Base-by-base conservation (phyloP, 1,284 basidiomycete species). In the Schizophyllum commune region DNA sequence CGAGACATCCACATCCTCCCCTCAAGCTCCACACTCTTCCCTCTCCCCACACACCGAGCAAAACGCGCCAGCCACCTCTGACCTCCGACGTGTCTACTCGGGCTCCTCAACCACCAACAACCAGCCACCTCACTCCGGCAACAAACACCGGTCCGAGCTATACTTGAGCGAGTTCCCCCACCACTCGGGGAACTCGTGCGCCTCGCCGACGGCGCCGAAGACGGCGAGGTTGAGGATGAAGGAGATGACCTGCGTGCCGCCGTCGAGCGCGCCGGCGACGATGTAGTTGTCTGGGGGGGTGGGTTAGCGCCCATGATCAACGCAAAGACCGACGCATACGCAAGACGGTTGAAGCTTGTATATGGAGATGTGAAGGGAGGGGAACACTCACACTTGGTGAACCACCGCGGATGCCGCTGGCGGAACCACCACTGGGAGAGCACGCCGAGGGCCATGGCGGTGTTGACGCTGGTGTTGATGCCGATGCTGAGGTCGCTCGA, bases 331-430 rank as follows among this genome's bases (percentile, higher is more conserved):
- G n/a, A n/a, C n/a, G n/a, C n/a, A n/a, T n/a, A n/a, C n/a, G n/a
- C n/a, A 32, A 51, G 54, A 63, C 62, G 59, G n/a, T n/a, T n/a
- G n/a, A n/a, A n/a, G n/a, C n/a, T n/a, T n/a, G n/a, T n/a, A n/a
- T n/a, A n/a, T n/a, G n/a, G n/a, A n/a, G n/a, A n/a, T 71, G 33
- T 81, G 64, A n/a, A 82, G 66, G 62, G 79, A 82, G 61, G 81
- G 80, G 62, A 21, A 4, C 13, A 55, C 53, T 21, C 27, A 55
- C 81, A 79, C 57, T 65, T 65, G 53, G 63, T 62, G 60, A 65
- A 65, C 61, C 63, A 64, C 33, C 63, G 61, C 27, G 65, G 61
- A 55, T 64, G 61, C 34, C 55, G 61, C 19, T 21, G 55, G 57
- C 65, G 65, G 34, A 66, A 54, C 62, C 58, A 66, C 60, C 62